Evolutionary conservation across 495 filamentous ascomycete genomes (phyloP), one percentile per base, ranked within the genome.

Genomic region (Ascobolus immersus): DNA sequence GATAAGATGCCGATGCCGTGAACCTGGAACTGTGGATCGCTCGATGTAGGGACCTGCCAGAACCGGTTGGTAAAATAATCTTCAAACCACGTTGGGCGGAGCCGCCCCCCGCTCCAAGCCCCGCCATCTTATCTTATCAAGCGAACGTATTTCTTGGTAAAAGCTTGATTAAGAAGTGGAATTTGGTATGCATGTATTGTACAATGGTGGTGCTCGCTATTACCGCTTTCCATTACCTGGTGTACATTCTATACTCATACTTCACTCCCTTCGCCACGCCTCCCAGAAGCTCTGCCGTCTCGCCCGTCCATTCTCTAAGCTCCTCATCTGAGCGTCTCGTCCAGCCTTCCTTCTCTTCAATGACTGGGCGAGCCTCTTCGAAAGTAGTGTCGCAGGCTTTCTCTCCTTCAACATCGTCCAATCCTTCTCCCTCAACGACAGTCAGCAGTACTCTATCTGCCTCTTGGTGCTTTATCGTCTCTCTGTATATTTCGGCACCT

Each of bases 351-450:
- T 37, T 41, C 32, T 42, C 45, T 33, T 24, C 37, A 17, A 55
- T 56, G 30, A 76, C 45, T n/a, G n/a, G n/a, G n/a, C n/a, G n/a
- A 49, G 62, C 55, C 17, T 74, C 39, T 4, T 76, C 74, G 48
- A 93, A 93, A 39, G 74, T 74, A 0, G 73, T 75, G 69, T 96
- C 86, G 52, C 81, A 91, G 10, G n/a, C 28, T 17, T 17, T 17
- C 10, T 13, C 28, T 17, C 28, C 28, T 10, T 9, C 28, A 8
- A 10, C 28, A 11, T 1, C 28, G 8, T 2, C 28, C 17, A 8
- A 10, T 2, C 37, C 44, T n/a, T 81, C 78, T 55, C 73, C 91
- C 32, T 66, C 68, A 24, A 80, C 54, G 41, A 63, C 55, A 40
- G 72, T 84, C 47, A 77, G 48, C 38, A 80, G 46, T 32, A 82